phyloP scores from a whole-genome alignment of 305 asterid genomes.

The Stenogyne calaminthoides region DNA sequence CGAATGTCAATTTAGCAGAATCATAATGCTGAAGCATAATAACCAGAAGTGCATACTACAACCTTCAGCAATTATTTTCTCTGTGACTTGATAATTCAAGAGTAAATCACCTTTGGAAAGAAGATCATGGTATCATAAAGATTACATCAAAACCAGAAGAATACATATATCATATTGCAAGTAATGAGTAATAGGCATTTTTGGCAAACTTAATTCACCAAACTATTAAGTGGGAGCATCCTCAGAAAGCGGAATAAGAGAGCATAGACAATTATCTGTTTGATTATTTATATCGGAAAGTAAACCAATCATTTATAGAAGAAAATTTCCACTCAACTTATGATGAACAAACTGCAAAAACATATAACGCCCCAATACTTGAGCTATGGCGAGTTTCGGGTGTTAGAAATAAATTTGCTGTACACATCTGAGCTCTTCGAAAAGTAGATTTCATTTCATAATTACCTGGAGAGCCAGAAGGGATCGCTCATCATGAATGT shows the following conservation, averaged over 20 bases:
- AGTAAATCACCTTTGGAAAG: background rate
- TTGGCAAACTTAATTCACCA: too few species aligned
- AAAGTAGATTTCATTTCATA: background rate
- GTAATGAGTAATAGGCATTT: background rate
- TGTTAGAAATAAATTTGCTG: background rate
- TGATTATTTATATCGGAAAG: background rate
- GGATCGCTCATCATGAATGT: slow-evolving; percentile 93
- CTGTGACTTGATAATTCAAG: slow-evolving; percentile 8
- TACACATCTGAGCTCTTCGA: background rate
- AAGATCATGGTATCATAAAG: background rate
- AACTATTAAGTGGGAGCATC: background rate
- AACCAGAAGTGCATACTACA: background rate
- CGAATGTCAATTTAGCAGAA: slow-evolving; percentile 12
- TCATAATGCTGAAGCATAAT: slow-evolving; percentile 2
- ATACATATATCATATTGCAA: background rate
- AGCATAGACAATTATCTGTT: background rate
- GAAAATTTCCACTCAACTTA: slow-evolving; percentile 5
- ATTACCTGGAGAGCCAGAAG: slow-evolving; percentile 88
- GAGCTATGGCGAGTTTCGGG: background rate
- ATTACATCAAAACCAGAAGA: background rate
- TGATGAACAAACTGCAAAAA: background rate
- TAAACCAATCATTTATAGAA: background rate
- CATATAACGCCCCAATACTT: background rate
- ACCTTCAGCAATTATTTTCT: background rate
- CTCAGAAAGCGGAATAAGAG: background rate